Base-by-base conservation (phyloP, 163 green algal genomes). In the Scenedesmus sp. region DNA sequence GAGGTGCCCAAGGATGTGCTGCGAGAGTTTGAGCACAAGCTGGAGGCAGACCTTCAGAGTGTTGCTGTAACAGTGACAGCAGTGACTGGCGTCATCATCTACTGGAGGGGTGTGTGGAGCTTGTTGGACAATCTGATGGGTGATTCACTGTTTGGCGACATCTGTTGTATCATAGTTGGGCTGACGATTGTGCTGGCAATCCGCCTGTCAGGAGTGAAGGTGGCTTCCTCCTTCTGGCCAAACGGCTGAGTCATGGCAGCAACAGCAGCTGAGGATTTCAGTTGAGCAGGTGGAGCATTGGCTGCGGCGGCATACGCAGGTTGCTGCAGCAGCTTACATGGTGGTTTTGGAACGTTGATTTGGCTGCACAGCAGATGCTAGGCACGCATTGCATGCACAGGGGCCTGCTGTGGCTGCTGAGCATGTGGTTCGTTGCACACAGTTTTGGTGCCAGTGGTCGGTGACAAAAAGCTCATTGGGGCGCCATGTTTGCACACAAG, bases 1-100 rank as follows among this genome's bases (percentile, higher is more conserved):
- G 30, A 46, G 15, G 65, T 92, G 43, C 92, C 92, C 0, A 87
- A 86, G 2, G 92, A 94, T 76, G 87, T 95, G 18, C 89, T 95
- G 43, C 26, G 26, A 12, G 93, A 95, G 24, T 95, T 95, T 68
- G 93, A 95, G 89, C 93, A 94, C 4, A 94, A 94, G 73, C 91
- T 94, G 12, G 91, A 94, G 59, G 93, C 88, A 1, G 93, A 95
- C 81, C 37, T 95, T 16, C 61, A 92, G 43, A 91, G 85, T 0
- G 91, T 95, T 6, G 91, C 73, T 20, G 88, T 94, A n/a, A 97
- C 95, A 3, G 33, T 96, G 15, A 91, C 94, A 1, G 95, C 94
- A 26, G 93, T 97, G 26, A 94, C 93, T 0, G 95, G 95, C 7
- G 95, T 97, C 26, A 95, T 97, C 53, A 82, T 97, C 18, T 97